Evolutionary conservation across 176 grass and related monocot genomes (phyloP).

Genomic region (Alopecurus myosuroides): DNA sequence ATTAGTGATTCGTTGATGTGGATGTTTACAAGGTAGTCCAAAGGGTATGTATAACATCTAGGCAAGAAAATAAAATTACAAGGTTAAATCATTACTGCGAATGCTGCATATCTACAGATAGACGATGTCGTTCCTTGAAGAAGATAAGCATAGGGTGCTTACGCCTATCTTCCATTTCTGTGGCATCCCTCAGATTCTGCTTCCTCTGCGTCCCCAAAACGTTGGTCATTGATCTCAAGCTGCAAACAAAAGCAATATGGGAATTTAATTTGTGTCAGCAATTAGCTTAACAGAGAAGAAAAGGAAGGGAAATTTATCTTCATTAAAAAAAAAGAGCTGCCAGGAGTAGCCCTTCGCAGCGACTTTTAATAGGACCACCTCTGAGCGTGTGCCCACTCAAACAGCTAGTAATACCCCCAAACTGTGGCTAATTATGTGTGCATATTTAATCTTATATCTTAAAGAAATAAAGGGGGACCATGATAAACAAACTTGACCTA

Average conservation of each 20-base stretch:
- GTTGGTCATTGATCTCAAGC: slow-evolving; percentile 74
- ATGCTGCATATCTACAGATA: background rate
- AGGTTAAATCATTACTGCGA: background rate
- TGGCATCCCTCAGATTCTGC: slow-evolving; percentile 3
- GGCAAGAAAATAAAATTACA: background rate
- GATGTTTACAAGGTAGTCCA: slow-evolving; percentile 7
- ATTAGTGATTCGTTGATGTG: slow-evolving; percentile 5
- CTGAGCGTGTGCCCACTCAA: no score
- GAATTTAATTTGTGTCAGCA: background rate
- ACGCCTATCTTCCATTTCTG: slow-evolving; percentile 29
- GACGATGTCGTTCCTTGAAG: background rate
- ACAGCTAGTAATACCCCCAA: background rate
- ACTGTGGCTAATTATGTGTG: background rate
- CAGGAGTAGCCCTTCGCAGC: no score
- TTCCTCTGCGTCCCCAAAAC: slow-evolving; percentile 78
- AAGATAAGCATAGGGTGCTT: background rate
- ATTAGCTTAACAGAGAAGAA: background rate
- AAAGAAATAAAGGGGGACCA: background rate
- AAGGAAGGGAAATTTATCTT: background rate
- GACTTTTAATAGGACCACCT: no score
- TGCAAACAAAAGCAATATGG: slow-evolving; percentile 15
- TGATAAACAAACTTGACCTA: background rate
- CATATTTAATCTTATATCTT: background rate
- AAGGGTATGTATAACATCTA: background rate
- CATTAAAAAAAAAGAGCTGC: background rate